Percentiles rank a stretch among this genome's conserved stretches.
These are phyloP conservation scores for Colletotrichum chrysophilum DNA, from an alignment of 2,329 filamentous ascomycete species.

Conservation along the genomic window DNA sequence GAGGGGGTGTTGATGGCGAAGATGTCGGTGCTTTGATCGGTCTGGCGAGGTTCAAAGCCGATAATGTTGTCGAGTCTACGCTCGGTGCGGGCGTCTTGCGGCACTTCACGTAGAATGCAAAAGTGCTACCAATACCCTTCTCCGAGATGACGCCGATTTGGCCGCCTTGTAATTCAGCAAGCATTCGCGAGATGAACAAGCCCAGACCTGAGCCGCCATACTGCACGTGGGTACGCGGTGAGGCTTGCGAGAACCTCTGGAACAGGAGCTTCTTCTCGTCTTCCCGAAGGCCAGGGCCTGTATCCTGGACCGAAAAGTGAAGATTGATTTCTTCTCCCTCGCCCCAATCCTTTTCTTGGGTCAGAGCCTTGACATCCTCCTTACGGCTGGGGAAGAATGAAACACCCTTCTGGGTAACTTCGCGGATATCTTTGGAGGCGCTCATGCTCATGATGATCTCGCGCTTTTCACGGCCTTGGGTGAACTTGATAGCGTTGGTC, in stretches of 20 bases:
- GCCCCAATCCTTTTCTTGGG: conserved; percentile 71
- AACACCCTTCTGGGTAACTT: conserved; percentile 43
- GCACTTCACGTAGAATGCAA: conserved; percentile 78
- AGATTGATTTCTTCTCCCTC: conserved; percentile 73
- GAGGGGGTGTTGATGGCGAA: conserved; percentile 3
- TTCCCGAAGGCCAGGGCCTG: conserved; percentile 68
- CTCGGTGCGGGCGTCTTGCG: conserved; percentile 56
- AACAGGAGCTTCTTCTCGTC: conserved; percentile 72
- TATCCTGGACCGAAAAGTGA: conserved; percentile 75
- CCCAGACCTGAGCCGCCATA: conserved; percentile 75
- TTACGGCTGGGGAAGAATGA: conserved; percentile 53
- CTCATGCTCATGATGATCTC: conserved; percentile 69
- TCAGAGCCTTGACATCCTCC: conserved; percentile 47
- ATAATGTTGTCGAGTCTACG: conserved; percentile 40
- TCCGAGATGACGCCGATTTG: conserved; percentile 76
- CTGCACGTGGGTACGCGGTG: conserved; percentile 72
- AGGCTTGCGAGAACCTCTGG: conserved; percentile 72
- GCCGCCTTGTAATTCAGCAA: conserved; percentile 79
- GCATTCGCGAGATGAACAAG: conserved; percentile 77
- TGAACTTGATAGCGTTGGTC: conserved; percentile 71
- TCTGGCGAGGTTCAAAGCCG: conserved; percentile 38
- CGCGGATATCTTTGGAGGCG: conserved; percentile 60
- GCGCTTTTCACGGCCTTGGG: conserved; percentile 62
- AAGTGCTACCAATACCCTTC: conserved; percentile 73
- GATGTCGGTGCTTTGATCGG: conserved; percentile 21